Evolutionary conservation across 805 yeast genomes (phyloP).

Genomic region (Wickerhamomyces silvicola): DNA sequence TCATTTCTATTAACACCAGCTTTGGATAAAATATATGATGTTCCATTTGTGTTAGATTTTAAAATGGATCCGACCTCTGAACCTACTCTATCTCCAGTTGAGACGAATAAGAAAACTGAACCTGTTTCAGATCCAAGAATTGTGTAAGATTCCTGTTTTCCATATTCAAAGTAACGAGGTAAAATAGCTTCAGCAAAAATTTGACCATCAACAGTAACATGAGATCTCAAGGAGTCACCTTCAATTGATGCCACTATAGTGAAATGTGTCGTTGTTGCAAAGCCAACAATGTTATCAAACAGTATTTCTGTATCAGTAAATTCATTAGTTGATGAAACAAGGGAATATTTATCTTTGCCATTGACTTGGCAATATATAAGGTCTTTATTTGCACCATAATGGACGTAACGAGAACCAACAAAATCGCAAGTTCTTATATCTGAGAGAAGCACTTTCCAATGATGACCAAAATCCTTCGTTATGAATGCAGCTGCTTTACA

Average conservation of each 20-base stretch:
- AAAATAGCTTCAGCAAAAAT: slow-evolving; percentile 73
- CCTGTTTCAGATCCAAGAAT: slow-evolving; percentile 68
- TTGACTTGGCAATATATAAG: slow-evolving; percentile 58
- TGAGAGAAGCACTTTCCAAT: slow-evolving; percentile 47
- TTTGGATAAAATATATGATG: slow-evolving; percentile 68
- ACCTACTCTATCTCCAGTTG: slow-evolving; percentile 46
- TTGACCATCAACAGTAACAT: slow-evolving; percentile 73
- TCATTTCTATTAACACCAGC: slow-evolving; percentile 70
- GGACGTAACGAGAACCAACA: slow-evolving; percentile 41
- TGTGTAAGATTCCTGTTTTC: slow-evolving; percentile 68
- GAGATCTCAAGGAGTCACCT: slow-evolving; percentile 52
- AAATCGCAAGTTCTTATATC: slow-evolving; percentile 60
- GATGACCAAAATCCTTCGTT: slow-evolving; percentile 60
- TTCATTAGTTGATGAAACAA: slow-evolving; percentile 22
- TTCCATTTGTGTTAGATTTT: slow-evolving; percentile 89
- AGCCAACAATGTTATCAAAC: slow-evolving; percentile 64
- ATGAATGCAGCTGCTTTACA: slow-evolving; percentile 57
- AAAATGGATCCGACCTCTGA: slow-evolving; percentile 71
- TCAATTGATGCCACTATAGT: slow-evolving; percentile 62
- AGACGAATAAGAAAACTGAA: slow-evolving; percentile 77
- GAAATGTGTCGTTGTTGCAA: slow-evolving; percentile 64
- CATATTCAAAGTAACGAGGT: slow-evolving; percentile 61
- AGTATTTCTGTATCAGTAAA: slow-evolving; percentile 25
- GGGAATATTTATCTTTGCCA: slow-evolving; percentile 20
- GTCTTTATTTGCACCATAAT: slow-evolving; percentile 34